A percentile compares a stretch with the other conserved stretches of the same genome.
These are phyloP conservation scores for Triangularia setosa DNA, from an alignment of 2,329 filamentous ascomycete species.

Conservation along the genomic window DNA sequence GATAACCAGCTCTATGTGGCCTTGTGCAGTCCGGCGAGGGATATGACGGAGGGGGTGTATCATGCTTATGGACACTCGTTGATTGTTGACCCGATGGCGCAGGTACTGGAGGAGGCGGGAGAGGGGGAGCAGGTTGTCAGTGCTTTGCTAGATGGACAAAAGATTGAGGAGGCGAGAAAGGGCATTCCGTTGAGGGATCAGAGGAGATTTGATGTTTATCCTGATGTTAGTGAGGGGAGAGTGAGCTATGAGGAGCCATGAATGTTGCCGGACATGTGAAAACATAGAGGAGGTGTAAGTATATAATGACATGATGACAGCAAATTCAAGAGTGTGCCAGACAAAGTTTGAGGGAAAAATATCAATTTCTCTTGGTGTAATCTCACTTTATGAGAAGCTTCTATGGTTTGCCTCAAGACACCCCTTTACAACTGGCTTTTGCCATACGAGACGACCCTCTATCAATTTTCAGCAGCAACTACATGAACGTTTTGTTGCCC, in stretches of 20 bases:
- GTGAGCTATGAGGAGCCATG: constrained; percentile 29
- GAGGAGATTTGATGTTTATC: constrained; percentile 91
- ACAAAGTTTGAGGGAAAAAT: neutral
- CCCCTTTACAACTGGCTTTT: neutral
- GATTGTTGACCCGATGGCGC: constrained; percentile 81
- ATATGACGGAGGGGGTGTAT: constrained; percentile 66
- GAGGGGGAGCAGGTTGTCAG: constrained; percentile 74
- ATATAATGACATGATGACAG: neutral
- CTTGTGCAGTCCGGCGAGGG: constrained; percentile 84
- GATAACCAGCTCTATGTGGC: constrained; percentile 95
- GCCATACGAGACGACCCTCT: constrained; percentile 4
- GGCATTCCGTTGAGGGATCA: constrained; percentile 82
- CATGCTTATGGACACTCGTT: constrained; percentile 91
- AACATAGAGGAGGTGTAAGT: neutral
- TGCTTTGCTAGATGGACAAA: constrained; percentile 63
- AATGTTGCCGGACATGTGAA: neutral
- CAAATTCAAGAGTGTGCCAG: neutral
- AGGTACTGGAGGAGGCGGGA: constrained; percentile 73
- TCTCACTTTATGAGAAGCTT: constrained; percentile 7
- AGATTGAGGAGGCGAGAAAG: constrained; percentile 71
- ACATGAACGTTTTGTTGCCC: constrained; percentile 3
- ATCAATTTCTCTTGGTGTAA: neutral
- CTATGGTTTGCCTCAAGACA: neutral
- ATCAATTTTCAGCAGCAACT: neutral
- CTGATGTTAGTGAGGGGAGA: constrained; percentile 71